Percentiles rank a stretch among this genome's conserved stretches.
phyloP scores from a whole-genome alignment of 2,329 filamentous ascomycete genomes.

The Fusarium albosuccineum region DNA sequence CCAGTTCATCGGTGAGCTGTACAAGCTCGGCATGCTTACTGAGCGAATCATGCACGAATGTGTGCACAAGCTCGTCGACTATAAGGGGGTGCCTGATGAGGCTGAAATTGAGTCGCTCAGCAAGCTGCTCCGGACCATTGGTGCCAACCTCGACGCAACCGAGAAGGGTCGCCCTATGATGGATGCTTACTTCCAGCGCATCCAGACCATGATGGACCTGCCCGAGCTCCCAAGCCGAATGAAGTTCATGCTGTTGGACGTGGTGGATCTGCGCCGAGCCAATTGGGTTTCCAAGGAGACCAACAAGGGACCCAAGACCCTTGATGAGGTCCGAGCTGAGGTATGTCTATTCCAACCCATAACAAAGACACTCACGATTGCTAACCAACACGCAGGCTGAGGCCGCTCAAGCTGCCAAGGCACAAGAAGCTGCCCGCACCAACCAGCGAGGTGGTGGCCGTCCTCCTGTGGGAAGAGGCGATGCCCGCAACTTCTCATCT shows the following conservation, averaged over 20 bases:
- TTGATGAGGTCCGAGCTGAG: constrained; percentile 89
- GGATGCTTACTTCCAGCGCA: constrained; percentile 93
- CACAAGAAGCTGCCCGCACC: constrained; percentile 75
- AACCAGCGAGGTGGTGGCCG: constrained; percentile 79
- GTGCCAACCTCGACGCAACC: constrained; percentile 83
- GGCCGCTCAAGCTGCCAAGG: constrained; percentile 83
- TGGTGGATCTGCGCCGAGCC: constrained; percentile 83
- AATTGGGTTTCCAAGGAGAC: constrained; percentile 89
- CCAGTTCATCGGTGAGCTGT: constrained; percentile 98
- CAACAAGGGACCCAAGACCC: constrained; percentile 97
- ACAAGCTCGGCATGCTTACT: constrained; percentile 98
- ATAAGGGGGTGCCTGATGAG: constrained; percentile 92
- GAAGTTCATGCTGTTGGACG: constrained; percentile 96
- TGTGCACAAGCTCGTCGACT: constrained; percentile 96
- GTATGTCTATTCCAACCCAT: constrained; percentile 57
- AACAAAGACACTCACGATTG: constrained; percentile 9
- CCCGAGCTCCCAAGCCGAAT: constrained; percentile 88
- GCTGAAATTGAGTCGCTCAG: constrained; percentile 96
- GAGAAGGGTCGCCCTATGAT: constrained; percentile 90
- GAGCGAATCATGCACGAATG: constrained; percentile 99
- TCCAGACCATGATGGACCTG: constrained; percentile 83
- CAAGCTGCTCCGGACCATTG: constrained; percentile 92
- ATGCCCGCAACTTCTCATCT: constrained; percentile 85
- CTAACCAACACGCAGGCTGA: constrained; percentile 64
- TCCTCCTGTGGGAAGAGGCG: constrained; percentile 82